Base-by-base conservation (phyloP, 768 basidiomycete species). In the Lactarius akahatsu region DNA sequence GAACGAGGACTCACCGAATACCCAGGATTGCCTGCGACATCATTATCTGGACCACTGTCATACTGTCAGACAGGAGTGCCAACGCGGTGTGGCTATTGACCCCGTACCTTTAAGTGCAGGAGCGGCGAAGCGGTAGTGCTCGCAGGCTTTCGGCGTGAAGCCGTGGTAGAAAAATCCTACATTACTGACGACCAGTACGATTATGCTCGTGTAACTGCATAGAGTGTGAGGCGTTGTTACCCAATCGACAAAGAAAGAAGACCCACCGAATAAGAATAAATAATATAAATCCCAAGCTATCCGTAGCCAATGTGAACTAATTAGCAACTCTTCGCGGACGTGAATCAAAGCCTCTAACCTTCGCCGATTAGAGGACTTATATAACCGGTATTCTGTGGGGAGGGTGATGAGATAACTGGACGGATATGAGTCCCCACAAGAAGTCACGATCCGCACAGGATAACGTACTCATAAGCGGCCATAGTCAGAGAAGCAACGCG, bases 11-110 rank as follows among this genome's bases (percentile, higher is more conserved):
- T 57, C 73, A 86, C 87, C 87, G 81, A 58, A 87, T 73, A 11
- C 83, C 88, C 43, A 90, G 72, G 63, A 90, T 89, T 8, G 81
- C 76, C 71, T 90, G 88, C 4, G 87, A 88, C 47, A 86, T 77
- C 82, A 86, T 85, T 0, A 79, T 77, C 74, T 90, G 89, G 5
- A 87, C n/a, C 5, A 86, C 89, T 90, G 36, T 3, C 43, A 55
- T n/a, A 26, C 20, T 7, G 4, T 43, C 13, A 62, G 36, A 4
- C 28, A 23, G 4, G 57, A 13, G 52, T 20, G 4, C 1, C 23
- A 15, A 9, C 5, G 30, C 3, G 40, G 15, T 50, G n/a, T 59
- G 11, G 30, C 28, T 4, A 43, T 8, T 36, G 50, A 50, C 52
- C 38, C 26, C 76, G 47, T 57, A 85, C 89, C 87, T 82, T 90